Conservation (phyloP, 2,329 filamentous ascomycete species). For the Cladophialophora carrionii region DNA sequence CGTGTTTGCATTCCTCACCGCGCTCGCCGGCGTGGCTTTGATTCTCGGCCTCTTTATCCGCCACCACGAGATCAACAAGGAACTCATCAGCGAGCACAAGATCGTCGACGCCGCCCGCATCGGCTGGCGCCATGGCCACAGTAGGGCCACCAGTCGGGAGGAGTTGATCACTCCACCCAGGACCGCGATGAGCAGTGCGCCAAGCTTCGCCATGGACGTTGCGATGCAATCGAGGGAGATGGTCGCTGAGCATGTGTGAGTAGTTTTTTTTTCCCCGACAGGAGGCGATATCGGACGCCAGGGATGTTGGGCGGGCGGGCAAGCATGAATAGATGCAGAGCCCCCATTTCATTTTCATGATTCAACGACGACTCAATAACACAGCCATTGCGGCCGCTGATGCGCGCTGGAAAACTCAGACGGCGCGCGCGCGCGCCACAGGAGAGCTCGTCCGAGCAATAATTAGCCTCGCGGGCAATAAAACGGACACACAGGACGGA, state of each 20-base stretch:
- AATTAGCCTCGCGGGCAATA: too few relatives aligned
- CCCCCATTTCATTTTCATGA: too few relatives aligned
- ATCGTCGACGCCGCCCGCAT: constrained; percentile 7
- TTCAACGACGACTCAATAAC: too few relatives aligned
- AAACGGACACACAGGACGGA: too few relatives aligned
- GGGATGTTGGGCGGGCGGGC: too few relatives aligned
- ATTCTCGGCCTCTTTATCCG: constrained; percentile 24
- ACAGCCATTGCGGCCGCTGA: too few relatives aligned
- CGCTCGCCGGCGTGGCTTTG: constrained; percentile 21
- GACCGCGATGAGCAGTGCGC: too few relatives aligned
- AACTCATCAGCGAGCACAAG: constrained; percentile 27
- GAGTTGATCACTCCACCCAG: background rate
- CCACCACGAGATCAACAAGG: constrained; percentile 30
- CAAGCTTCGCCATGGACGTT: background rate
- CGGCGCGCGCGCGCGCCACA: too few relatives aligned
- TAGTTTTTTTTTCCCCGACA: background rate
- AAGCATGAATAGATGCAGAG: too few relatives aligned
- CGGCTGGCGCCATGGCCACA: constrained; percentile 6
- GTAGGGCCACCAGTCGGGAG: background rate
- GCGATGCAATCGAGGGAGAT: background rate
- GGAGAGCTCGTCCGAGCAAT: too few relatives aligned
- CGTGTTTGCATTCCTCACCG: constrained; percentile 30
- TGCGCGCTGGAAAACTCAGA: too few relatives aligned
- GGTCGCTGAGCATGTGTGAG: background rate
- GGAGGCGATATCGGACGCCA: too few relatives aligned